Evolutionary conservation across 177 flowering plant species (phyloP).

Genomic region (Vitis hybrid): DNA sequence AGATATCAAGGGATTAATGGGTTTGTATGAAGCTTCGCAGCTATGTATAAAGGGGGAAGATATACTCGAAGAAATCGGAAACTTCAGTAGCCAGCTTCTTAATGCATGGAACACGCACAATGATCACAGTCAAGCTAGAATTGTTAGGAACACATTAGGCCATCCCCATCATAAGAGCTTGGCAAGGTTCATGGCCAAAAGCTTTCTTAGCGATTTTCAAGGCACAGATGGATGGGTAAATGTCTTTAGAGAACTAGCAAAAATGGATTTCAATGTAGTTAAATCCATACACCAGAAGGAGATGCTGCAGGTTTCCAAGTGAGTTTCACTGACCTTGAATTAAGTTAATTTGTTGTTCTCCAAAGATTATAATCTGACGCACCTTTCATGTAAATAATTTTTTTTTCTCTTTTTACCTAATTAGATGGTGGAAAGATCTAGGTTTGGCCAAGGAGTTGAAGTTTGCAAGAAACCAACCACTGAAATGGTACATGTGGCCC

Average conservation of each 20-base stretch:
- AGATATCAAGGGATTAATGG: conserved; percentile 24
- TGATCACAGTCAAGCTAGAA: conserved; percentile 12
- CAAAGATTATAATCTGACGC: too few species aligned
- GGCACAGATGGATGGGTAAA: too few species aligned
- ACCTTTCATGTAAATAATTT: too few species aligned
- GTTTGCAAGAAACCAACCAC: too few species aligned
- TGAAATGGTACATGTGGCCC: too few species aligned
- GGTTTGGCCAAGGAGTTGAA: conserved; percentile 1
- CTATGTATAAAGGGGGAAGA: conserved; percentile 32
- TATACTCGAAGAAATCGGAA: conserved; percentile 31
- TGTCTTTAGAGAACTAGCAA: conserved; percentile 19
- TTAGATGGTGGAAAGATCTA: conserved; percentile 49
- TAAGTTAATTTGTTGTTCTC: not conserved
- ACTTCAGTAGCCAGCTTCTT: conserved; percentile 19
- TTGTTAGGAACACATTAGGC: not conserved
- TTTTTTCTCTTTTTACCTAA: not conserved
- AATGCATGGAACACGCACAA: not conserved
- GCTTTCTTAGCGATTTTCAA: too few species aligned
- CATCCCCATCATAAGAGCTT: too few species aligned
- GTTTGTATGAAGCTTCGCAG: conserved; percentile 36
- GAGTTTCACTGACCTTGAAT: not conserved
- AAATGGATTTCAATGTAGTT: conserved; percentile 25
- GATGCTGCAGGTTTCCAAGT: conserved; percentile 17
- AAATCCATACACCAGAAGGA: conserved; percentile 33
- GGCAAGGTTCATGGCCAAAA: too few species aligned